A percentile compares a stretch with the other conserved stretches of the same genome.
phyloP scores from a whole-genome alignment of 2,329 filamentous ascomycete species.

The Lecanicillium sp. region DNA sequence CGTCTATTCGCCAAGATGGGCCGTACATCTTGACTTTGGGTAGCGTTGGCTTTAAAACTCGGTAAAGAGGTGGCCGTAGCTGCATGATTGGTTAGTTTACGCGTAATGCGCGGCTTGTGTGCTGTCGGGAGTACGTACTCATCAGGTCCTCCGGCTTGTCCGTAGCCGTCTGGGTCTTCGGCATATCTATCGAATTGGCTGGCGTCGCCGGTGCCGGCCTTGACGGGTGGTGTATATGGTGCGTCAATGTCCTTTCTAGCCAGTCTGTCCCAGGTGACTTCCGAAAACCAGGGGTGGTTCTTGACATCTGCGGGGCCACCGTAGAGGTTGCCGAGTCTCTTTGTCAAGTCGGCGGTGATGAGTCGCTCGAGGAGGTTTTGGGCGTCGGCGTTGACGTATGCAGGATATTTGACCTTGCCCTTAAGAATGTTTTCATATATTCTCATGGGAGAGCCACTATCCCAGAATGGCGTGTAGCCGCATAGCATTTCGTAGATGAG shows the following conservation, averaged over 20 bases:
- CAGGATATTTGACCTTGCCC: constrained; percentile 91
- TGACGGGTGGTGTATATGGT: constrained; percentile 92
- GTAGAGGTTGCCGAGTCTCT: constrained; percentile 89
- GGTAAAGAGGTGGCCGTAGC: constrained; percentile 67
- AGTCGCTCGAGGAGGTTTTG: constrained; percentile 87
- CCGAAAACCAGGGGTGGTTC: constrained; percentile 91
- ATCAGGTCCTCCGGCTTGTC: constrained; percentile 63
- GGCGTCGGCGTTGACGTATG: constrained; percentile 90
- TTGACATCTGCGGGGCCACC: constrained; percentile 89
- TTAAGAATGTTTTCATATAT: constrained; percentile 99
- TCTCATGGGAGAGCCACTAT: constrained; percentile 94
- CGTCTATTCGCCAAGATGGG: background rate
- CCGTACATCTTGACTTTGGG: background rate
- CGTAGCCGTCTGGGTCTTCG: constrained; percentile 92
- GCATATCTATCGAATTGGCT: constrained; percentile 98
- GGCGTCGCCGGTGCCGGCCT: constrained; percentile 87
- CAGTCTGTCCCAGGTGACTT: constrained; percentile 95
- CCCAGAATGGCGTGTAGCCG: constrained; percentile 98
- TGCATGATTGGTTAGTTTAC: constrained; percentile 31
- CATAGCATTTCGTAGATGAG: constrained; percentile 99
- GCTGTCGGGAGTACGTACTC: constrained; percentile 78
- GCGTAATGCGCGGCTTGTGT: too few relatives aligned
- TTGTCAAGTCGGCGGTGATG: constrained; percentile 92
- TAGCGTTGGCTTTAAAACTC: constrained; percentile 53
- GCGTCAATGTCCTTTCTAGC: constrained; percentile 96